Evolutionary conservation across 495 filamentous ascomycete genomes (phyloP), one percentile per base, ranked within the genome.

Genomic region (Aspergillus taichungensis): DNA sequence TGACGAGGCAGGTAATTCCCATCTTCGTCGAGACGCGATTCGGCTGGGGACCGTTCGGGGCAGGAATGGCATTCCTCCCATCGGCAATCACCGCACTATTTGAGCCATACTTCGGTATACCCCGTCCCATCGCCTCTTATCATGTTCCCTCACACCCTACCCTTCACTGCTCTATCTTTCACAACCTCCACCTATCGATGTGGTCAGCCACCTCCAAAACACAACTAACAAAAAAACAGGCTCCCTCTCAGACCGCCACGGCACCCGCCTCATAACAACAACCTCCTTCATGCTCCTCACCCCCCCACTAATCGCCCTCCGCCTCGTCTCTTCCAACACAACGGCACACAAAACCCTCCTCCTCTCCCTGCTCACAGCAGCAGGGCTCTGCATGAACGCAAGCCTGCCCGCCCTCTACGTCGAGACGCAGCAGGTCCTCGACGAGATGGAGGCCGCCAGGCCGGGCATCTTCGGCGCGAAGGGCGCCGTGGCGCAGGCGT

Each of bases 61-160:
- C 83, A 18, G 87, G 84, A 1, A 59, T 91, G 10, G 67, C 87
- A 11, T 90, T 90, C 60, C 71, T 90, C 3, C 75, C 83, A 6
- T 46, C 87, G 29, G 77, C 83, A 39, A 51, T 85, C 8, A 83
- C 84, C 0, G 73, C 77, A 3, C 77, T 91, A 46, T 46, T 78
- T 13, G 75, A 79, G 1, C 85, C 87, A 0, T 39, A 84, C 6
- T 69, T 82, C 30, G 64, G 62, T 60, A 50, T 7, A 34, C 29
- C 29, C 10, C 13, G 13, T 24, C 24, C 37, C 32, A 8, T 43
- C 32, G 10, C 9, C 18, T 24, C 18, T 24, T 2, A 24, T 13
- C 13, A 14, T 11, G 6, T 8, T 30, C 29, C 13, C 12, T 3
- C 24, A 13, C 10, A 34, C 6, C 31, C 24, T 33, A 8, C 31